Evolutionary conservation across 1,284 basidiomycete species (phyloP), one percentile per base, ranked within the genome.

Genomic region (Tylopilus sp.): DNA sequence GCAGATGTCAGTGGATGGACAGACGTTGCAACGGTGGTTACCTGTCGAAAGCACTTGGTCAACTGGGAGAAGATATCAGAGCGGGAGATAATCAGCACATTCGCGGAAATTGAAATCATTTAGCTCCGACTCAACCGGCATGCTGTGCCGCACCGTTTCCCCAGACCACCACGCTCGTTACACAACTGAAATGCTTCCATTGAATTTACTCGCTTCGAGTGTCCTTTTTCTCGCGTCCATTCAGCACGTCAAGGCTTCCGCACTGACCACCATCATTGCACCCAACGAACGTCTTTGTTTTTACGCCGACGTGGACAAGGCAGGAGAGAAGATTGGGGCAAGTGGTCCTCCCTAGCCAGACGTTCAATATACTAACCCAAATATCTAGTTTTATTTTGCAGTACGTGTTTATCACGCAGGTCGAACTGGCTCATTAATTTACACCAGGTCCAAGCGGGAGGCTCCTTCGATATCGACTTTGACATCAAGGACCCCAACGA

Each of bases 381-480:
- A 36, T 57, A 29, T 49, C 60, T 62, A 88, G 87, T 87, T 88
- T 73, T 88, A 88, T 76, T 89, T 86, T 75, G 87, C 87, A 64
- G 88, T 89, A 72, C 60, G 86, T 79, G 15, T 53, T 29, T 13
- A 41, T 41, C 83, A 84, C 68, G n/a, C 82, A 65, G 81, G 77
- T 80, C 64, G 38, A 8, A 24, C 44, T n/a, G 49, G 44, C 49
- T 29, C 53, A 59, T 67, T 52, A 59, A 63, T 53, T 56, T 36
- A 15, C 62, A 51, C 57, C 60, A 92, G 89, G 96, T 99, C 36
- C 98, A 99, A 89, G 94, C 95, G 51, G 97, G 98, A 62, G 98
- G 97, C 57, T 92, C 93, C 10, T 99, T 99, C 80, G 97, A 99
- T 77, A 94, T 99, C 65, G 96, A 98, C 84, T 99, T 95, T 79